Evolutionary conservation across 495 filamentous ascomycete species (phyloP).

Genomic region (Cryomyces minteri): DNA sequence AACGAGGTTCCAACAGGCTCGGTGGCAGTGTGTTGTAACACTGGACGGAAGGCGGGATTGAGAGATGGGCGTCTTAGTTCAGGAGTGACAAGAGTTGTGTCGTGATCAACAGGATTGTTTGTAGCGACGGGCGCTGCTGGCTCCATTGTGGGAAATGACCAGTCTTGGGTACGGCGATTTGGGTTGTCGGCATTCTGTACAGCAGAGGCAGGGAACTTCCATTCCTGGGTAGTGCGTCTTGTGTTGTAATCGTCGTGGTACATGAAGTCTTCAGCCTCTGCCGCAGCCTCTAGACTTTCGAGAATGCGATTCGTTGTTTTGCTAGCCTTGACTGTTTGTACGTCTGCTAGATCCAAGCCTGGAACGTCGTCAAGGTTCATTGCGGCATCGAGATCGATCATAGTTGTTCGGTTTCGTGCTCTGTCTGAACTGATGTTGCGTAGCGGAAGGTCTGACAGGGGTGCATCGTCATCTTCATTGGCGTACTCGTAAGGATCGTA

Average conservation of each 20-base stretch:
- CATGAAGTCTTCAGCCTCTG: slow-evolving; percentile 11
- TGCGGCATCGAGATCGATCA: slow-evolving; percentile 33
- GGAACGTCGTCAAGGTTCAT: slow-evolving; percentile 26
- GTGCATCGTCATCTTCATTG: slow-evolving; percentile 4
- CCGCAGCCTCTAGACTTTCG: slow-evolving; percentile 21
- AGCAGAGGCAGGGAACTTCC: slow-evolving; percentile 27
- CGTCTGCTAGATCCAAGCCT: slow-evolving; percentile 34
- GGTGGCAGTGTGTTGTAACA: slow-evolving; percentile 15
- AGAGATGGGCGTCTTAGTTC: slow-evolving; percentile 5
- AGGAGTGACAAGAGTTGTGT: slow-evolving; percentile 2
- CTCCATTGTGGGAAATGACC: slow-evolving; percentile 39
- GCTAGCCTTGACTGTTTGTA: slow-evolving; percentile 33
- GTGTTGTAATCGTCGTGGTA: slow-evolving; percentile 11
- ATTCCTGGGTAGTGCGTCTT: slow-evolving; percentile 16
- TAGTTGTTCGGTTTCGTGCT: slow-evolving; percentile 17
- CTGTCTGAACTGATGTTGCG: slow-evolving; percentile 14
- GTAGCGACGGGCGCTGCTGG: slow-evolving; percentile 6
- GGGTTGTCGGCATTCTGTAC: slow-evolving; percentile 25
- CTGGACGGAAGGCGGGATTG: slow-evolving; percentile 14
- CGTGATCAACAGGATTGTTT: slow-evolving; percentile 1
- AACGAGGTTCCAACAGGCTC: slow-evolving; percentile 17
- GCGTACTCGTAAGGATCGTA: slow-evolving; percentile 8
- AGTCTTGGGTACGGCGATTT: slow-evolving; percentile 35
- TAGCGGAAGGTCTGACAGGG: slow-evolving; percentile 16
- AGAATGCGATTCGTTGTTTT: slow-evolving; percentile 23